phyloP scores from a whole-genome alignment of 345 rosid genomes.

The Reutealis trisperma region DNA sequence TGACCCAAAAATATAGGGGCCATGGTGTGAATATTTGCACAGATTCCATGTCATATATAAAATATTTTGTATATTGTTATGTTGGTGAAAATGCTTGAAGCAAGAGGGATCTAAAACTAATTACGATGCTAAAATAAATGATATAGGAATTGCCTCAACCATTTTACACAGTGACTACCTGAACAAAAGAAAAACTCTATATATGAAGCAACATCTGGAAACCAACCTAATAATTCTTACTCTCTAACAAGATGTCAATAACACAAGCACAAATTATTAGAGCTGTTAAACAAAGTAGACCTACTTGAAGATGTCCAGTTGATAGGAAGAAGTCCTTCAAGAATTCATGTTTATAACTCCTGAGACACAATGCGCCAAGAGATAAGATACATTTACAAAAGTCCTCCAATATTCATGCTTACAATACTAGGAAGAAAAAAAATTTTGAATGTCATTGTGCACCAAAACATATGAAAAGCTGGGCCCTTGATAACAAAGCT shows the following conservation, averaged over 20 bases:
- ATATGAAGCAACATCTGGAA: constrained; percentile 3
- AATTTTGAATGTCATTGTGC: not conserved
- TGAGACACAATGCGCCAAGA: constrained; percentile 30
- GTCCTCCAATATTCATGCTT: not conserved
- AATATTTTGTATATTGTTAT: not conserved
- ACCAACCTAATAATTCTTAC: not conserved
- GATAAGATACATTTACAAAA: not conserved
- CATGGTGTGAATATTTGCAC: not conserved
- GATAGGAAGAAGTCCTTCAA: constrained; percentile 93
- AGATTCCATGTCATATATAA: not conserved
- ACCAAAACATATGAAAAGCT: not conserved
- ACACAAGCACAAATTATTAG: not conserved
- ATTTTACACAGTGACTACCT: not conserved
- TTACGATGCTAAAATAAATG: not conserved
- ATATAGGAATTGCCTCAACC: not conserved
- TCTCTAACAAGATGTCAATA: not conserved
- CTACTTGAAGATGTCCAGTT: constrained; percentile 88
- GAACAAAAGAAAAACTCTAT: not conserved
- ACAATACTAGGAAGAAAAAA: not conserved
- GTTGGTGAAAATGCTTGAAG: not conserved
- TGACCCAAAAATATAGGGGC: not conserved
- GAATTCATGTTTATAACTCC: constrained; percentile 84
- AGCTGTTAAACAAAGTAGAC: constrained; percentile 28
- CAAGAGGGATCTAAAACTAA: not conserved
- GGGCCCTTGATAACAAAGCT: not conserved